Evolutionary conservation across 1,284 basidiomycete genomes (phyloP).

Genomic region (Peniophora sp.): DNA sequence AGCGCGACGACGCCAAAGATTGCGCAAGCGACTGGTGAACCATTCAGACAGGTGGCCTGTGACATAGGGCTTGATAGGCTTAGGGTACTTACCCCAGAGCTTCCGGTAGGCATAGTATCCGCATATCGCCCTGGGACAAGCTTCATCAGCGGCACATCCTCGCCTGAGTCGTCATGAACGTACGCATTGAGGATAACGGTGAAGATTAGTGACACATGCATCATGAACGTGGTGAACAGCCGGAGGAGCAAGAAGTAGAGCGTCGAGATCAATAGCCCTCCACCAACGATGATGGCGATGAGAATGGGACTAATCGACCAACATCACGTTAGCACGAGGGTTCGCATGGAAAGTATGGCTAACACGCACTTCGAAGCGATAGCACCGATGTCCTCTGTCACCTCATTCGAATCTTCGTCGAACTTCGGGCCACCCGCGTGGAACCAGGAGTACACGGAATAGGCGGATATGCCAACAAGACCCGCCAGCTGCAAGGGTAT

Average conservation of each 20-base stretch:
- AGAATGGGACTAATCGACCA: constrained; percentile 47
- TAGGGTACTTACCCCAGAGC: constrained; percentile 56
- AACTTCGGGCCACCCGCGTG: constrained; percentile 57
- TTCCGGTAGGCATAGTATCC: constrained; percentile 74
- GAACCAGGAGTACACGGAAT: constrained; percentile 58
- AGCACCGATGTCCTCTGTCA: constrained; percentile 35
- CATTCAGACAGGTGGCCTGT: constrained; percentile 16
- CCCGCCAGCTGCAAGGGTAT: constrained; percentile 43
- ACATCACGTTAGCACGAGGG: constrained; percentile 11
- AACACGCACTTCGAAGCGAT: constrained; percentile 51
- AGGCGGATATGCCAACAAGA: constrained; percentile 58
- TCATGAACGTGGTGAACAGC: constrained; percentile 70
- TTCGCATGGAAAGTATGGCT: not conserved
- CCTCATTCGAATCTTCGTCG: constrained; percentile 52
- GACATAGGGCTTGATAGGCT: constrained; percentile 12
- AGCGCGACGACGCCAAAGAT: constrained; percentile 68
- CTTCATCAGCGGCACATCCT: constrained; percentile 4
- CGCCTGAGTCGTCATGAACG: constrained; percentile 16
- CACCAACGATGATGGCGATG: constrained; percentile 47
- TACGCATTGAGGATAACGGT: constrained; percentile 70
- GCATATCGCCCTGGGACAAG: constrained; percentile 42
- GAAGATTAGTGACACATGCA: constrained; percentile 73
- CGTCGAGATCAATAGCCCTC: constrained; percentile 44
- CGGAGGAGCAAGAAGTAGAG: constrained; percentile 56
- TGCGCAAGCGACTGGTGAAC: constrained; percentile 71